phyloP scores from a whole-genome alignment of 2,329 filamentous ascomycete species.

The Phialemonium atrogriseum region DNA sequence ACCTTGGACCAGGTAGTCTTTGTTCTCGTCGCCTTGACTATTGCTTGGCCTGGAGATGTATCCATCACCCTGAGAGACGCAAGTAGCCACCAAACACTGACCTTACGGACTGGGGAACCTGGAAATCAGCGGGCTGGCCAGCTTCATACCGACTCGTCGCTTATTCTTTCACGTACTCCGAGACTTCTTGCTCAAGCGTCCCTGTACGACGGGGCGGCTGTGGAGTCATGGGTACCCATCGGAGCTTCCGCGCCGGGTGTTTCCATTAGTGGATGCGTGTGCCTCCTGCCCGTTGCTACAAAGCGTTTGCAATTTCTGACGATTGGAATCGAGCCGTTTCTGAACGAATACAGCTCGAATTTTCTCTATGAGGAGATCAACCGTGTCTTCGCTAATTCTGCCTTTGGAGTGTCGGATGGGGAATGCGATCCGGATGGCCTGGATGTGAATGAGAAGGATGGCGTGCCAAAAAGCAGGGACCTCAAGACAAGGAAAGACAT shows the following conservation, averaged over 20 bases:
- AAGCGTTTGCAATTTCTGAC: constrained; percentile 75
- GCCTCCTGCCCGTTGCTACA: constrained; percentile 58
- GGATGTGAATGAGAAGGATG: constrained; percentile 34
- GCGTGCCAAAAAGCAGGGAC: constrained; percentile 34
- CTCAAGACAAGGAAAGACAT: constrained; percentile 54
- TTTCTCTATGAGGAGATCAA: constrained; percentile 74
- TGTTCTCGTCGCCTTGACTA: constrained; percentile 53
- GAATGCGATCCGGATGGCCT: constrained; percentile 26
- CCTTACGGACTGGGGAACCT: constrained; percentile 21
- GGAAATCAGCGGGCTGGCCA: constrained; percentile 1
- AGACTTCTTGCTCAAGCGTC: constrained; percentile 57
- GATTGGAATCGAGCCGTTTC: constrained; percentile 61
- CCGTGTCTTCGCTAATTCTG: constrained; percentile 63
- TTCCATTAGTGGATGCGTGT: constrained; percentile 63
- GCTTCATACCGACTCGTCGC: constrained; percentile 7
- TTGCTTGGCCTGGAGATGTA: constrained; percentile 56
- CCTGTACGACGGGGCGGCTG: constrained; percentile 45
- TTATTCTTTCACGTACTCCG: constrained; percentile 25
- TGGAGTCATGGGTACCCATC: constrained; percentile 59
- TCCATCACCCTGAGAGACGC: constrained; percentile 51
- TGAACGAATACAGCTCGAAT: constrained; percentile 46
- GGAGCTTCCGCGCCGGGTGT: constrained; percentile 57
- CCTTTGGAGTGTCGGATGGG: constrained; percentile 56
- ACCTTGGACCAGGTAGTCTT: constrained; percentile 59
- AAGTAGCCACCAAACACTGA: constrained; percentile 24